Base-by-base conservation (phyloP, 2,329 filamentous ascomycete species). In the Akanthomyces uredinophilus region DNA sequence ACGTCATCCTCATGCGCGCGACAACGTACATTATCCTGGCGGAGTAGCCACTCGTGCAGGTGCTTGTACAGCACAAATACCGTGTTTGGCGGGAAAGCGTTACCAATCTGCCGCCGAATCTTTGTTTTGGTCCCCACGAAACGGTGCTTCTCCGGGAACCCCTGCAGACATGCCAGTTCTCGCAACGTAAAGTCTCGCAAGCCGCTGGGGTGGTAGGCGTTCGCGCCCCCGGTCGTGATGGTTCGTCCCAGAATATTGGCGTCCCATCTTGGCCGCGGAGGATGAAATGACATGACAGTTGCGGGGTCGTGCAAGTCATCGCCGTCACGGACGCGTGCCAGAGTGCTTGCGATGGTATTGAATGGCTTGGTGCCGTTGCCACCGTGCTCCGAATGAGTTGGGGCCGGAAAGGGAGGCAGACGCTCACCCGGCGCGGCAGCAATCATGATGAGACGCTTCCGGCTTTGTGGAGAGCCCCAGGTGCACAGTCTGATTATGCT, bases 71-170 rank as follows among this genome's bases (percentile, higher is more conserved):
- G 68, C 0, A 79, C 72, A 29, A 74, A 73, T 3, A 84, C 84
- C 0, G 82, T 80, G 32, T 75, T 75, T 0, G 90, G 85, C 0
- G 91, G 89, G 18, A 94, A 91, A 0, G 90, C 91, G 68, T 95
- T 94, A 0, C 91, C 91, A 65, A 94, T 90, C 70, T 92, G 89
- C 65, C 78, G 82, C 66, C 82, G 82, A 18, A 84, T 74, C 16
- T 69, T 71, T 0, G 71, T 74, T 20, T 72, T 70, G 0, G 72
- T 76, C 0, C 74, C 74, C 0, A 74, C 64, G 68, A 94, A 93
- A 0, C 71, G 70, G 70, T 91, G 88, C 2, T 75, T 70, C 0
- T 74, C 64, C 0, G 89, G 88, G 58, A 95, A 95, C 0, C 87
- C 87, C 65, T 92, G 88, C 0, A 95, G 71, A 2, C 79, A 79